Conservation (phyloP, 2,329 filamentous ascomycete species). For the Exophiala calicioides region DNA sequence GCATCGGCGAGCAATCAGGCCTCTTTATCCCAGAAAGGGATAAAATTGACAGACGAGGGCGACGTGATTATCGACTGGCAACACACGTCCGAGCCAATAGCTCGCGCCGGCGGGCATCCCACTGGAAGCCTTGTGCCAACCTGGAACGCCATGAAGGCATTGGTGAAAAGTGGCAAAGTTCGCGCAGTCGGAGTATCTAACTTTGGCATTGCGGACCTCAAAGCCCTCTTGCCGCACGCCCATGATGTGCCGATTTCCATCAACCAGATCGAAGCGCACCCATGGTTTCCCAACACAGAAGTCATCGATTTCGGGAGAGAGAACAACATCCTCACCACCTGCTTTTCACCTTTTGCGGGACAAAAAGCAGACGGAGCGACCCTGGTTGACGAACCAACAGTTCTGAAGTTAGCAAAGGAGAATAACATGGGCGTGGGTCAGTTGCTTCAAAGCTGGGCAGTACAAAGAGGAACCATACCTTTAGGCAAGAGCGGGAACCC, state of each 20-base stretch:
- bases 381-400: constrained; percentile 53
- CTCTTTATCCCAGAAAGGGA: constrained; percentile 14
- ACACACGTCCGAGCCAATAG: constrained; percentile 14
- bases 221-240: constrained; percentile 47
- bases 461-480: constrained; percentile 66
- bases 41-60: background rate
- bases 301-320: constrained; percentile 46
- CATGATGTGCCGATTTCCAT: constrained; percentile 43
- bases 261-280: constrained; percentile 51
- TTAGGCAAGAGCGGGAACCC: constrained; percentile 67
- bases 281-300: constrained; percentile 50
- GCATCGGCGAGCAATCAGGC: constrained; percentile 3
- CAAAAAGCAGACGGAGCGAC: constrained; percentile 16
- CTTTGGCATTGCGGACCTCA: constrained; percentile 58
- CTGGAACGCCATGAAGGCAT: constrained; percentile 67
- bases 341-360: constrained; percentile 44
- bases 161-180: constrained; percentile 61
- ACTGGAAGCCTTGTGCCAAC: constrained; percentile 42
- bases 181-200: constrained; percentile 77
- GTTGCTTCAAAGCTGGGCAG: constrained; percentile 65
- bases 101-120: constrained; percentile 7
- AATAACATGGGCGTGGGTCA: constrained; percentile 61
- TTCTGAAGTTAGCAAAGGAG: constrained; percentile 61
- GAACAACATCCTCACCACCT: constrained; percentile 43
- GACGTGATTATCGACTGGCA: constrained; percentile 13